These are phyloP conservation scores for Didymella segeticola DNA, from an alignment of 2,329 filamentous ascomycete species.

Conservation along the genomic window DNA sequence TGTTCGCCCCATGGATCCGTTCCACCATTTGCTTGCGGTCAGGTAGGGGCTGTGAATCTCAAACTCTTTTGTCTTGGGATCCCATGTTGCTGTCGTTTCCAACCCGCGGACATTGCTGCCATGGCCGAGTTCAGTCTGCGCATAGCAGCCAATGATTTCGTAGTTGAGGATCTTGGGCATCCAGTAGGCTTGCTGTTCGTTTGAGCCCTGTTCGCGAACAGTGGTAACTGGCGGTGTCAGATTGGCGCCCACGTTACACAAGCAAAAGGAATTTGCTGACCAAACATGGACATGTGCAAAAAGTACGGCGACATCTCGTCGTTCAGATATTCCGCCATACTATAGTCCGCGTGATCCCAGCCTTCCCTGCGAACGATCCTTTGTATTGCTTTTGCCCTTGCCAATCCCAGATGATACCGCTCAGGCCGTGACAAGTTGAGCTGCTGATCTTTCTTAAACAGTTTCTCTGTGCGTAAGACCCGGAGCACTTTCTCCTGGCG, in stretches of 20 bases:
- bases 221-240: slow-evolving; percentile 49
- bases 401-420: slow-evolving; percentile 60
- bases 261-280: slow-evolving; percentile 34
- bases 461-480: slow-evolving; percentile 55
- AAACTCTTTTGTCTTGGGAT: slow-evolving; percentile 55
- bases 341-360: slow-evolving; percentile 59
- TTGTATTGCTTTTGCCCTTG: slow-evolving; percentile 59
- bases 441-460: slow-evolving; percentile 59
- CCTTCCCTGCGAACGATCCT: slow-evolving; percentile 54
- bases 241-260: slow-evolving; percentile 25
- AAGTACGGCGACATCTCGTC: slow-evolving; percentile 62
- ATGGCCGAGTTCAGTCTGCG: slow-evolving; percentile 61
- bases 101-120: slow-evolving; percentile 61
- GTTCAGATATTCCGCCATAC: slow-evolving; percentile 60
- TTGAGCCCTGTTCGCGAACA: slow-evolving; percentile 58
- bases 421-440: slow-evolving; percentile 60
- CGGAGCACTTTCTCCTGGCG: slow-evolving; percentile 56
- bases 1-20: slow-evolving; percentile 60
- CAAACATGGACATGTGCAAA: slow-evolving; percentile 60
- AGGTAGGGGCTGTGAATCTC: slow-evolving; percentile 59
- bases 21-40: slow-evolving; percentile 64
- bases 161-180: slow-evolving; percentile 57
- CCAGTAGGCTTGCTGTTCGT: slow-evolving; percentile 58
- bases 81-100: slow-evolving; percentile 58
- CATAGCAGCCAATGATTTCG: slow-evolving; percentile 61